Percentiles rank a stretch among this genome's conserved stretches.
Evolutionary conservation across 2,329 filamentous ascomycete genomes (phyloP).

Genomic region (Ascochyta pisi): DNA sequence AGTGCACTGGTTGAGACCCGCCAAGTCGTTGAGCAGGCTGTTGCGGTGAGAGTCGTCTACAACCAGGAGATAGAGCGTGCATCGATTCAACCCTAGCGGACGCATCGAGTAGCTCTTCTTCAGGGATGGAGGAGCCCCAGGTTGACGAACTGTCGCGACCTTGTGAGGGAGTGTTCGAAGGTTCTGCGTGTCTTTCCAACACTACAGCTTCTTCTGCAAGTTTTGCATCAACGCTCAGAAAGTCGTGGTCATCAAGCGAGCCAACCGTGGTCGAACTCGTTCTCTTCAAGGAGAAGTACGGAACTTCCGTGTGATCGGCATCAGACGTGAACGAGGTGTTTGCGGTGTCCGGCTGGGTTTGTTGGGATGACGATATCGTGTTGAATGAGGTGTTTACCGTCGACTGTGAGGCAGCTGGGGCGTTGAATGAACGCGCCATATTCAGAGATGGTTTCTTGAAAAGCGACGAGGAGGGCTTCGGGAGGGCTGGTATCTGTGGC

Average conservation of each 20-base stretch:
- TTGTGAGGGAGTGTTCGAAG: slow-evolving; percentile 17
- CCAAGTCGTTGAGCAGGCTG: neutral
- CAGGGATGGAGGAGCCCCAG: slow-evolving; percentile 36
- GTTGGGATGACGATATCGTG: slow-evolving; percentile 33
- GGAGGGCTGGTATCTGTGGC: neutral
- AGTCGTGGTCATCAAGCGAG: slow-evolving; percentile 28
- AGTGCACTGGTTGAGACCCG: neutral
- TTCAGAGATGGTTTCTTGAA: slow-evolving; percentile 36
- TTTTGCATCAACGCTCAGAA: slow-evolving; percentile 12
- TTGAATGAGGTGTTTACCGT: slow-evolving; percentile 35
- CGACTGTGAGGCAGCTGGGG: slow-evolving; percentile 13
- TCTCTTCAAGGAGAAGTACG: slow-evolving; percentile 3
- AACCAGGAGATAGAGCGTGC: neutral
- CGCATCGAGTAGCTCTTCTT: slow-evolving; percentile 24
- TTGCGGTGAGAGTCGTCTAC: neutral
- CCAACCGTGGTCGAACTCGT: slow-evolving; percentile 31
- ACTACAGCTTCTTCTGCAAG: slow-evolving; percentile 10
- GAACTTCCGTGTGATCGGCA: slow-evolving; percentile 2
- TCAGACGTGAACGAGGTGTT: slow-evolving; percentile 39
- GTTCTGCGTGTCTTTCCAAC: slow-evolving; percentile 7
- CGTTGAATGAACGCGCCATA: slow-evolving; percentile 31
- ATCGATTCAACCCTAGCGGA: slow-evolving; percentile 22
- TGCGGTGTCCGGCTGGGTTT: slow-evolving; percentile 23
- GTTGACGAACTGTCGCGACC: slow-evolving; percentile 30
- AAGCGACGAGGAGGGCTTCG: neutral